Evolutionary conservation across 202 grass and related monocot species (phyloP).

Genomic region (Bolboschoenoplectus hybrid): DNA sequence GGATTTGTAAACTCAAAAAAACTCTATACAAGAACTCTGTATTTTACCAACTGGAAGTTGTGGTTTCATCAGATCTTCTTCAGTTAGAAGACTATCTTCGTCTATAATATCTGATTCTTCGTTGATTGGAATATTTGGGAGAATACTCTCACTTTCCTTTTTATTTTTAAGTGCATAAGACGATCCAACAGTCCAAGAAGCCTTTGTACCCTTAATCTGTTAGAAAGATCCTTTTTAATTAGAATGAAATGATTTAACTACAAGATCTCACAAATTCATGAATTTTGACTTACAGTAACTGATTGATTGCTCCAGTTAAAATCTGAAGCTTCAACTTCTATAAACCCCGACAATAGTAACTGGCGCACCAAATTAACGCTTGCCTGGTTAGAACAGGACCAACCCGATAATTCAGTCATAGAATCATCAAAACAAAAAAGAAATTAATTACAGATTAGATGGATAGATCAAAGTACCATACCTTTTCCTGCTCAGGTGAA

Average conservation of each 20-base stretch:
- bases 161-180: slow-evolving; percentile 44
- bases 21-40: not conserved
- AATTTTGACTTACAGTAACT: not conserved
- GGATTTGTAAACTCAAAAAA: not conserved
- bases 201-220: slow-evolving; percentile 51
- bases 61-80: slow-evolving; percentile 51
- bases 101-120: slow-evolving; percentile 56
- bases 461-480: not conserved
- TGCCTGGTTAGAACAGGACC: slow-evolving; percentile 27
- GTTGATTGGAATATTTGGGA: slow-evolving; percentile 50
- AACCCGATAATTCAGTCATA: not conserved
- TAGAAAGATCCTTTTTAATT: not conserved
- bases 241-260: not conserved
- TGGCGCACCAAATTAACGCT: slow-evolving; percentile 38
- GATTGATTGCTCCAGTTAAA: not conserved
- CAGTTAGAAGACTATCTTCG: slow-evolving; percentile 52
- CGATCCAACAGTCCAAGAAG: slow-evolving; percentile 48
- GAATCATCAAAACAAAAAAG: not conserved
- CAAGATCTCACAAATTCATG: not conserved
- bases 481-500: slow-evolving; percentile 32
- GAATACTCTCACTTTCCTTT: slow-evolving; percentile 11
- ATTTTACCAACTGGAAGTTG: slow-evolving; percentile 43
- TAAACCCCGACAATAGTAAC: slow-evolving; percentile 44
- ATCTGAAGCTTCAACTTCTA: slow-evolving; percentile 41
- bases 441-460: not conserved